Base-by-base conservation (phyloP, 129 eudicot species). In the Centella asiatica region DNA sequence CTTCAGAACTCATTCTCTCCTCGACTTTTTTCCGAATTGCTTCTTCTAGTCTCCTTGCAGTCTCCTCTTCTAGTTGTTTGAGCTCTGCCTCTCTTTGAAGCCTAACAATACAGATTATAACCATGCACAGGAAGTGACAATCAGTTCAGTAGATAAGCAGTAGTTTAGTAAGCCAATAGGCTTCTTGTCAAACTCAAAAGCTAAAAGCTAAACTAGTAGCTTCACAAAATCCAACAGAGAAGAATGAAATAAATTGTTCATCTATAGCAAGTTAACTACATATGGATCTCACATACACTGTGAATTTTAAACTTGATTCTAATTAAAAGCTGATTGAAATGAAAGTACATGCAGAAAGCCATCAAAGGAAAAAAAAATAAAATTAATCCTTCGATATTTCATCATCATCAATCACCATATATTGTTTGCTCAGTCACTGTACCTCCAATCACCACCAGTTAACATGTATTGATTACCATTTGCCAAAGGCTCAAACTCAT, bases 41-140 rank as follows among this genome's bases (percentile, higher is more conserved):
- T 81, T 86, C 97, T 84, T 90, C 97, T 71, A 86, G 67, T 74
- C 95, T 83, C 76, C 44, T 81, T 33, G 97, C 83, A 23, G 97
- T 90, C 73, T 90, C 97, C 62, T 88, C 96, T 74, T 86, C 97
- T 70, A 90, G 65, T 51, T 72, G 72, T 74, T 76, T 86, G 36
- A 86, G 82, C 80, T 90, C 95, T 48, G 64, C 86, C 71, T 83
- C 93, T 68, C 69, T 84, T 78, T 85, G 89, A 70, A 66, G 77
- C 77, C 97, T 86, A 65, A 61, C 14, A 51, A 22, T 6, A 11
- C 28, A 36, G 20, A 63, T 63, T 33, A 31, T 20, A 32, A 64
- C 19, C 46, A 58, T 33, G 28, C 8, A 33, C 29, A 39, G n/a
- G 20, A 20, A 58, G 6, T 33, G 10, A 6, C 23, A 32, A 57